Percentiles rank a stretch among this genome's conserved stretches.
Conservation (phyloP, 1,284 basidiomycete genomes). For the Mycosarcoma maydis region DNA sequence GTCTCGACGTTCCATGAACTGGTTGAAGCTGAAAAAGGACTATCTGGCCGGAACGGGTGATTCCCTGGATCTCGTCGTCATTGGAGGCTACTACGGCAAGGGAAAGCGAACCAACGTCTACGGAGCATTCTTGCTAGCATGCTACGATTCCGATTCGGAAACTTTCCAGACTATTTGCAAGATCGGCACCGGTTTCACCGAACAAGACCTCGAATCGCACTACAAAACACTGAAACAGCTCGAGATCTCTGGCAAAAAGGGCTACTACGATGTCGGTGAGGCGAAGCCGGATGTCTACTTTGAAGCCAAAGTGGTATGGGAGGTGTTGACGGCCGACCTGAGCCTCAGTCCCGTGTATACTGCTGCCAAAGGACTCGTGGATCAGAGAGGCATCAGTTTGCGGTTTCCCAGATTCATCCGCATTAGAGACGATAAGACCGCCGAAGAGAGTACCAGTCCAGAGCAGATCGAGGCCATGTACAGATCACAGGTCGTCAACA, state of each 20-base stretch:
- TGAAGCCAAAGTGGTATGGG: constrained; percentile 80
- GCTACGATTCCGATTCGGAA: constrained; percentile 63
- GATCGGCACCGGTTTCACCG: constrained; percentile 97
- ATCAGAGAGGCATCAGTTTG: constrained; percentile 77
- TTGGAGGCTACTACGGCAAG: constrained; percentile 96
- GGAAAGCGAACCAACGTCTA: constrained; percentile 83
- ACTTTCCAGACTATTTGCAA: constrained; percentile 75
- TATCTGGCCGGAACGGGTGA: constrained; percentile 90
- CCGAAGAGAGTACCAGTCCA: constrained; percentile 88
- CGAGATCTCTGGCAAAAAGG: constrained; percentile 75
- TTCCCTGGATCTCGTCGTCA: constrained; percentile 94
- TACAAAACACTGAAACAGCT: constrained; percentile 80
- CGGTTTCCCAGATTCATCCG: constrained; percentile 95
- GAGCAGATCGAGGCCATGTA: constrained; percentile 98
- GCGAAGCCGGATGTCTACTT: constrained; percentile 65
- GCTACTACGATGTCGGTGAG: constrained; percentile 73
- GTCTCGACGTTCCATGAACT: constrained; percentile 91
- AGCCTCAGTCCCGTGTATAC: constrained; percentile 96
- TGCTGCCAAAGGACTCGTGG: constrained; percentile 81
- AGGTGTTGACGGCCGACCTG: constrained; percentile 95
- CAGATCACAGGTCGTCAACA: constrained; percentile 78
- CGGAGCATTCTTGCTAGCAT: constrained; percentile 63
- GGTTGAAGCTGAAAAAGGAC: constrained; percentile 78
- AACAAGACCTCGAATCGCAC: constrained; percentile 81
- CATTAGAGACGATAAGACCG: constrained; percentile 89